Evolutionary conservation across 169 alveolate genomes (phyloP).

Genomic region (Besnoitia besnoiti): DNA sequence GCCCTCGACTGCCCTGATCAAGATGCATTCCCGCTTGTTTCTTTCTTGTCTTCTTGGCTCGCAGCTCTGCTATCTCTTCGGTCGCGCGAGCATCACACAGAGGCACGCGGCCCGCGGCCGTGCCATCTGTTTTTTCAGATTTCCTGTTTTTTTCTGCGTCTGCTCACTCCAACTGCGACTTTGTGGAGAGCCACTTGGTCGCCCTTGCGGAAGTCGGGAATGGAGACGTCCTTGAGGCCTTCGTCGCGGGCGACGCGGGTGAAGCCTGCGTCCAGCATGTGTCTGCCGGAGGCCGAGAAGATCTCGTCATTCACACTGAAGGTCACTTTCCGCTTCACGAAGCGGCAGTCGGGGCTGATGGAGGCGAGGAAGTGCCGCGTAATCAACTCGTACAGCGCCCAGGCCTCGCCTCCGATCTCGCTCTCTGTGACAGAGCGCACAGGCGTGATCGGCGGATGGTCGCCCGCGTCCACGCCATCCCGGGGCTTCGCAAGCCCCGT

Average conservation of each 20-base stretch:
- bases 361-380: slow-evolving; percentile 90
- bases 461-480: slow-evolving; percentile 93
- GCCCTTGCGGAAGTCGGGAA: slow-evolving; percentile 77
- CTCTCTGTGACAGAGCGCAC: slow-evolving; percentile 83
- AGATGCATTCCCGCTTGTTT: too few relatives aligned
- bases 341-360: slow-evolving; percentile 83
- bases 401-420: slow-evolving; percentile 79
- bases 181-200: slow-evolving; percentile 68
- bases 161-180: slow-evolving; percentile 63
- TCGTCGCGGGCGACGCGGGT: slow-evolving; percentile 68
- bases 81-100: neutral
- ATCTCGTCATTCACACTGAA: slow-evolving; percentile 81
- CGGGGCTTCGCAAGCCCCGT: slow-evolving; percentile 51
- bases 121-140: neutral
- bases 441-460: slow-evolving; percentile 97
- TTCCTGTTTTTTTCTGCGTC: neutral
- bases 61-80: neutral
- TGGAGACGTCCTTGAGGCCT: slow-evolving; percentile 71
- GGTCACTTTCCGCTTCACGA: slow-evolving; percentile 77
- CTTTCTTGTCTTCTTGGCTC: neutral
- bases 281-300: slow-evolving; percentile 81
- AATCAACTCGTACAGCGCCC: slow-evolving; percentile 85
- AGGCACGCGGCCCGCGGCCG: too few relatives aligned
- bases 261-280: slow-evolving; percentile 86
- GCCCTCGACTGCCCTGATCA: too few relatives aligned